Base-by-base conservation (phyloP, 345 rosid species). In the Aquilaria sinensis region DNA sequence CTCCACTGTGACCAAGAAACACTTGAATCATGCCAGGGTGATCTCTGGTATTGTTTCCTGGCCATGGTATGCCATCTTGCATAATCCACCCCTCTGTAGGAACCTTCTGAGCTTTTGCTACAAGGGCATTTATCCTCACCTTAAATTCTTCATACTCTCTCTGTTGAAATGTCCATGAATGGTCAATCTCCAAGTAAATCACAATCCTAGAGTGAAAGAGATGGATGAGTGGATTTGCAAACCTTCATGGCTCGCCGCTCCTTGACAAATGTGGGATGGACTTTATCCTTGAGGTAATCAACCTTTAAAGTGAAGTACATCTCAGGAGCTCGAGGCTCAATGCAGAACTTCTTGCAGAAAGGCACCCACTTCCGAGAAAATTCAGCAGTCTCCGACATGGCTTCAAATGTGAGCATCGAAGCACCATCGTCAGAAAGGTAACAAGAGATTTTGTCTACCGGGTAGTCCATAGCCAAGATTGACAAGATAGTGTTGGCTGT, bases 61-160 rank as follows among this genome's bases (percentile, higher is more conserved):
- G 97, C 99, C 97, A 95, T 55, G 95, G 96, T 10, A 97, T 91
- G 54, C 97, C 99, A 77, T 95, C 97, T 75, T 81, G 97, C 96
- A 94, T 94, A 75, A 85, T 88, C 95, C 96, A 94, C 29, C 96
- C 99, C 65, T 85, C 96, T 49, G 79, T 63, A 12, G 99, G 99
- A 68, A 81, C 88, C 64, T 84, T 89, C 47, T 82, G 75, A 12
- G 96, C 93, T 65, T 84, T 95, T 4, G 96, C 97, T 43, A 95
- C 96, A 31, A 89, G 74, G 6, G 96, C 89, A 61, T 91, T 95
- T 62, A 91, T 74, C 72, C 99, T 75, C 4, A 95, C 93, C 78
- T 95, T 89, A 82, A 91, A 87, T 75, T 95, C 97, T 78, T 95
- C 99, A 60, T 91, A 91, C 70, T 89, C 96, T 75, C 96, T 84